Conservation (phyloP, 2,329 filamentous ascomycete genomes). For the Alternaria triticimaculans region DNA sequence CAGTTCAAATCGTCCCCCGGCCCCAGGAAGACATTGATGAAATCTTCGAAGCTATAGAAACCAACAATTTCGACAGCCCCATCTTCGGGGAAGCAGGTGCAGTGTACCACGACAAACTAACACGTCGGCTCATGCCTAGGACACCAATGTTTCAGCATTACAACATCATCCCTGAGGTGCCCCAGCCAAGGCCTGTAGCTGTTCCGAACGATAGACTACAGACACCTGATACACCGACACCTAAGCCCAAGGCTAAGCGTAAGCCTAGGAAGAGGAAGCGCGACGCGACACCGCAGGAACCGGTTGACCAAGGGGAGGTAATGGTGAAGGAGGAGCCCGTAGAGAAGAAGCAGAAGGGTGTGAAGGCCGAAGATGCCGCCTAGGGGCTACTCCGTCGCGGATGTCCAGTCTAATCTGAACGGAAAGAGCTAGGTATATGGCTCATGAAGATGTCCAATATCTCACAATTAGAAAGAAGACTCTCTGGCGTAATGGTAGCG, state of each 20-base stretch:
- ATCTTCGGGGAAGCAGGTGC: background rate
- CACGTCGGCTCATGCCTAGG: background rate
- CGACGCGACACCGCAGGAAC: background rate
- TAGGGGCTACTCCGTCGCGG: background rate
- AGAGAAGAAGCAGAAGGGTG: background rate
- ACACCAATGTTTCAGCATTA: background rate
- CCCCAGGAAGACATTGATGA: background rate
- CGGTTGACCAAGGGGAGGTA: background rate
- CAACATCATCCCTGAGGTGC: background rate
- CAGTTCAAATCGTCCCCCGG: background rate
- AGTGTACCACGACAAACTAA: background rate
- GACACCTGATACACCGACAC: background rate
- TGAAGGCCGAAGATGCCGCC: background rate
- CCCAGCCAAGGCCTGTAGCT: background rate
- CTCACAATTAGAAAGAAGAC: background rate
- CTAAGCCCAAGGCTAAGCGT: background rate
- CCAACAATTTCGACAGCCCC: background rate
- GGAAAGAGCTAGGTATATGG: rapidly evolving
- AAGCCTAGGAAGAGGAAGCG: background rate
- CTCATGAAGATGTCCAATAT: too few relatives aligned
- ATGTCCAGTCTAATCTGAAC: background rate
- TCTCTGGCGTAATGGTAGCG: background rate
- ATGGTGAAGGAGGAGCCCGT: background rate
- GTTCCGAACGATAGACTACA: background rate
- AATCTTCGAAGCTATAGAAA: background rate